These are phyloP conservation scores for Apiospora malaysiana DNA, from an alignment of 2,329 filamentous ascomycete species.

Conservation along the genomic window DNA sequence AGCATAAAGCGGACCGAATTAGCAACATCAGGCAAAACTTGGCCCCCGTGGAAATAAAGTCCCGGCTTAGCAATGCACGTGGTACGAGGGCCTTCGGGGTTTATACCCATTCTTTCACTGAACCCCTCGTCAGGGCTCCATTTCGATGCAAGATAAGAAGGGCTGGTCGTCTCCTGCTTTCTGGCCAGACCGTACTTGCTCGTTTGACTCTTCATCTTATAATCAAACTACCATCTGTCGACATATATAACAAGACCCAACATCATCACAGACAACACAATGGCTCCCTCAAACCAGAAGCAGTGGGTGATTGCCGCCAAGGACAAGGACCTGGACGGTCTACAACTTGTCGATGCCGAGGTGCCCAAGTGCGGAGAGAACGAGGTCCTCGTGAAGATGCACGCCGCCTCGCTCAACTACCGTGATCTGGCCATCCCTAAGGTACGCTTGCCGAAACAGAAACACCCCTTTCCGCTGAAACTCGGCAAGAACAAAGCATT, in stretches of 20 bases:
- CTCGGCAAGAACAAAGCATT: too few species aligned
- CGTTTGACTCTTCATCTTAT: neutral
- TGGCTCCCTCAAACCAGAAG: slow-evolving; percentile 50
- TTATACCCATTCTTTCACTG: slow-evolving; percentile 1
- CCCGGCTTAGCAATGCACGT: slow-evolving; percentile 16
- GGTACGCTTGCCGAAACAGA: slow-evolving; percentile 28
- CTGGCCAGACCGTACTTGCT: neutral
- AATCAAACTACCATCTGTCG: neutral
- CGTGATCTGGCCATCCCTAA: slow-evolving; percentile 58
- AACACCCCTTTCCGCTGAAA: too few species aligned
- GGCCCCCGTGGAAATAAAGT: neutral
- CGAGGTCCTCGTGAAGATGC: slow-evolving; percentile 73
- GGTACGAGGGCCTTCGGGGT: neutral
- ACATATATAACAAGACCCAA: neutral
- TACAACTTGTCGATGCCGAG: slow-evolving; percentile 59
- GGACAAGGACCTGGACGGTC: slow-evolving; percentile 62
- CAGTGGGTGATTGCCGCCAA: slow-evolving; percentile 61
- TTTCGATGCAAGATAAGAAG: slow-evolving; percentile 1
- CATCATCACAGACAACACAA: slow-evolving; percentile 21
- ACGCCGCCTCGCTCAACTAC: slow-evolving; percentile 60
- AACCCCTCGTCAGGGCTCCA: neutral
- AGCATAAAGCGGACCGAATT: slow-evolving; percentile 2
- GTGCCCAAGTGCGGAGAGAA: slow-evolving; percentile 70
- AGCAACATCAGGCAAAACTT: slow-evolving; percentile 8
- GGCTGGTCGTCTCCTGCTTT: neutral